A percentile compares a stretch with the other conserved stretches of the same genome.
phyloP scores from a whole-genome alignment of 164 flowering plant genomes.

The Vitis riparia region DNA sequence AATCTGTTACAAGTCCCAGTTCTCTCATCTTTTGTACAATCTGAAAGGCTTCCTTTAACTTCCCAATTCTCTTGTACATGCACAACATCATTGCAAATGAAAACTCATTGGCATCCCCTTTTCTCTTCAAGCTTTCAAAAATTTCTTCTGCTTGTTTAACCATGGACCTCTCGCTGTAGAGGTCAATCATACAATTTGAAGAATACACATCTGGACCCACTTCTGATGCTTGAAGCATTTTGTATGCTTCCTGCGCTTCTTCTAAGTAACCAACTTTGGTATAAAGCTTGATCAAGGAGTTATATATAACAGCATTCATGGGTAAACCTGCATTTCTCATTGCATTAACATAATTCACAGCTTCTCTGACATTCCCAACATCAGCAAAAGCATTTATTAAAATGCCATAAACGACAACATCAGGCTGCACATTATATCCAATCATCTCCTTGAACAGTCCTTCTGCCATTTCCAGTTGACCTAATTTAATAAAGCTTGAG shows the following conservation, averaged over 20 bases:
- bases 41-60: slow-evolving; percentile 51
- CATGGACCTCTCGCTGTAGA: slow-evolving; percentile 71
- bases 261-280: slow-evolving; percentile 77
- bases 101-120: slow-evolving; percentile 82
- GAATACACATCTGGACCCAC: slow-evolving; percentile 63
- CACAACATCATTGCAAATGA: slow-evolving; percentile 90
- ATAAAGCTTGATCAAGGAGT: slow-evolving; percentile 83
- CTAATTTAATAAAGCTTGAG: slow-evolving; percentile 66
- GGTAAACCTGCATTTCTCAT: slow-evolving; percentile 60
- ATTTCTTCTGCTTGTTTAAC: slow-evolving; percentile 71
- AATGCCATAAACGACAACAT: slow-evolving; percentile 72
- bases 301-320: slow-evolving; percentile 64
- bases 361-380: slow-evolving; percentile 58
- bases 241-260: slow-evolving; percentile 77
- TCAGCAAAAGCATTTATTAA: slow-evolving; percentile 90
- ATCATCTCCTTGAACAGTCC: slow-evolving; percentile 69
- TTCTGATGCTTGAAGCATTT: slow-evolving; percentile 45
- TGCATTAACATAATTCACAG: slow-evolving; percentile 47
- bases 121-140: slow-evolving; percentile 51
- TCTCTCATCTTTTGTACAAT: slow-evolving; percentile 75
- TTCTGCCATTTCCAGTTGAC: slow-evolving; percentile 60
- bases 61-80: slow-evolving; percentile 74
- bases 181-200: slow-evolving; percentile 92
- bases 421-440: slow-evolving; percentile 53
- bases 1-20: slow-evolving; percentile 52